These are phyloP conservation scores for Rhypophila decipiens DNA, from an alignment of 495 filamentous ascomycete genomes.

Conservation along the genomic window DNA sequence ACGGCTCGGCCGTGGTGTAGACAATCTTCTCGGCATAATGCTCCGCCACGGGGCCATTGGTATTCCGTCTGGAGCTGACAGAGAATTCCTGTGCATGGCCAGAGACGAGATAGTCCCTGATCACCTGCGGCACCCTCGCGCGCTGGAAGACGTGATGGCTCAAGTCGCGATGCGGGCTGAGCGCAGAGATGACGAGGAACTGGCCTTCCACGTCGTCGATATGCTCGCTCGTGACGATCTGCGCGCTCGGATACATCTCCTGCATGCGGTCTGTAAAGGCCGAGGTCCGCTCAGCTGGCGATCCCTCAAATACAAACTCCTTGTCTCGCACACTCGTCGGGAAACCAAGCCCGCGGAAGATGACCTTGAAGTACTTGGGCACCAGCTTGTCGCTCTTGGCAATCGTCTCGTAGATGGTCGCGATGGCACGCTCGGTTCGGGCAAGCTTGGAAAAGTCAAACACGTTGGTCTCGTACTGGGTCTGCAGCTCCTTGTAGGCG, in stretches of 20 bases:
- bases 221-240: conserved; percentile 65
- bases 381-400: conserved; percentile 68
- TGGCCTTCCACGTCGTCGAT: conserved; percentile 83
- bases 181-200: conserved; percentile 75
- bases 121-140: conserved; percentile 70
- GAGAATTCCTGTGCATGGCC: conserved; percentile 68
- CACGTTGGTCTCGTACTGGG: conserved; percentile 79
- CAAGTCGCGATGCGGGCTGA: conserved; percentile 76
- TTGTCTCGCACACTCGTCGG: conserved; percentile 75
- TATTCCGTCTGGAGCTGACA: conserved; percentile 60
- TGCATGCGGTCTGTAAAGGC: conserved; percentile 91
- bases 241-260: conserved; percentile 80
- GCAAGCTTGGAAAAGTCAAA: conserved; percentile 93
- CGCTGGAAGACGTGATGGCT: conserved; percentile 83
- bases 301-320: conserved; percentile 86
- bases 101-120: conserved; percentile 77
- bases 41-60: conserved; percentile 55
- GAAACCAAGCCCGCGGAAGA: conserved; percentile 89
- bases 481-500: conserved; percentile 83
- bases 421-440: conserved; percentile 82
- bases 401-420: conserved; percentile 84
- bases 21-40: conserved; percentile 83
- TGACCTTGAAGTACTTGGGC: conserved; percentile 86
- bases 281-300: conserved; percentile 65
- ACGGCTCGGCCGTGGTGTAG: conserved; percentile 76